Conservation (phyloP, 2,329 filamentous ascomycete genomes). For the Leptographium radiaticola region DNA sequence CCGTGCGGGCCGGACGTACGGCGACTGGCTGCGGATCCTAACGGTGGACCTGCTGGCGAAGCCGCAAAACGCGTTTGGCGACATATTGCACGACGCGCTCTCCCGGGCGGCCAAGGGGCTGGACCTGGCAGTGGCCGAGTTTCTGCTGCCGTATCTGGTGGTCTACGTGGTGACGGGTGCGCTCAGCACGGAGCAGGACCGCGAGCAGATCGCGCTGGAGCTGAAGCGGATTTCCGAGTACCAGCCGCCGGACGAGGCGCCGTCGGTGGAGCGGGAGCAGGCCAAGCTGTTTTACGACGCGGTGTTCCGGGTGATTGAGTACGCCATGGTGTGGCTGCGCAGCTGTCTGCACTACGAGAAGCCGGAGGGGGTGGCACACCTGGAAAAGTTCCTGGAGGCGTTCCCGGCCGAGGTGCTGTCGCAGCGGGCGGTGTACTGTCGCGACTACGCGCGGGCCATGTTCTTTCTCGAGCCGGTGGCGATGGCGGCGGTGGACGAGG, state of each 20-base stretch:
- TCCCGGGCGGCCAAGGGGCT: slow-evolving; percentile 73
- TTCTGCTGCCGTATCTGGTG: slow-evolving; percentile 76
- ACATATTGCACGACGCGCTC: slow-evolving; percentile 68
- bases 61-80: slow-evolving; percentile 59
- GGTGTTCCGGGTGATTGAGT: slow-evolving; percentile 83
- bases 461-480: slow-evolving; percentile 86
- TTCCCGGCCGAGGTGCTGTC: slow-evolving; percentile 69
- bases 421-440: slow-evolving; percentile 79
- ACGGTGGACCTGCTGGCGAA: slow-evolving; percentile 72
- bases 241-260: slow-evolving; percentile 33
- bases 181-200: slow-evolving; percentile 33
- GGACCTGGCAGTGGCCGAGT: slow-evolving; percentile 74
- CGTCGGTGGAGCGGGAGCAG: slow-evolving; percentile 55
- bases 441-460: slow-evolving; percentile 79
- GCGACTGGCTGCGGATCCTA: slow-evolving; percentile 68
- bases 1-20: slow-evolving; percentile 52
- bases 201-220: slow-evolving; percentile 55
- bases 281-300: slow-evolving; percentile 79
- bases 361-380: slow-evolving; percentile 29
- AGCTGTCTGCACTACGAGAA: slow-evolving; percentile 76
- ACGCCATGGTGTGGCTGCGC: slow-evolving; percentile 64
- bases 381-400: slow-evolving; percentile 37
- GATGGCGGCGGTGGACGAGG: slow-evolving; percentile 28
- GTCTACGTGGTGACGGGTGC: slow-evolving; percentile 70
- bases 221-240: slow-evolving; percentile 61